A percentile compares a stretch with the other conserved stretches of the same genome.
Evolutionary conservation across 2,329 filamentous ascomycete species (phyloP).

Genomic region (Xenoacremonium recifei): DNA sequence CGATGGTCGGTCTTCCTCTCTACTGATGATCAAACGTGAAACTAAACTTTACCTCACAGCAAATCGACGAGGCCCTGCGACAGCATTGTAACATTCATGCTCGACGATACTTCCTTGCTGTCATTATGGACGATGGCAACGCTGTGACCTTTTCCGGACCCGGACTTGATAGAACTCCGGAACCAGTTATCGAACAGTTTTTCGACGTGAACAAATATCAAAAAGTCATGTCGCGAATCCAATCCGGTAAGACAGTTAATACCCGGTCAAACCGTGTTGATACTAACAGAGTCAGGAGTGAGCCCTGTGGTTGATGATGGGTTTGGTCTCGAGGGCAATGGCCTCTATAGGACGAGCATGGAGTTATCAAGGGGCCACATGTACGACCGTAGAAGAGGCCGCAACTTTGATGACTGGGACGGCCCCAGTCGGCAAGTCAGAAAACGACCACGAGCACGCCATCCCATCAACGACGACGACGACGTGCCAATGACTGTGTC

Average conservation of each 20-base stretch:
- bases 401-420: constrained; percentile 33
- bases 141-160: constrained; percentile 46
- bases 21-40: not conserved
- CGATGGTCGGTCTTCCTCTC: constrained; percentile 32
- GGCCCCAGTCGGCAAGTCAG: constrained; percentile 26
- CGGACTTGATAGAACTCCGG: constrained; percentile 32
- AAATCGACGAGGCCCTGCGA: constrained; percentile 51
- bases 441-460: constrained; percentile 34
- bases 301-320: constrained; percentile 34
- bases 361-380: constrained; percentile 26
- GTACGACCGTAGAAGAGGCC: constrained; percentile 31
- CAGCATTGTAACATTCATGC: constrained; percentile 52
- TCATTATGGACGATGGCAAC: constrained; percentile 47
- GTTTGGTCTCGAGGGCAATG: constrained; percentile 27
- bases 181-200: constrained; percentile 42
- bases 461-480: constrained; percentile 39
- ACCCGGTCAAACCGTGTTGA: no score
- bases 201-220: constrained; percentile 45
- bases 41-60: constrained; percentile 31
- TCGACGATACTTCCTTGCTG: constrained; percentile 52
- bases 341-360: constrained; percentile 20
- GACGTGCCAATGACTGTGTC: constrained; percentile 38
- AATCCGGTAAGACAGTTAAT: constrained; percentile 43
- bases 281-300: constrained; percentile 27
- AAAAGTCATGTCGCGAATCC: constrained; percentile 36